Percentiles rank a stretch among this genome's conserved stretches.
Evolutionary conservation across 2,329 filamentous ascomycete genomes (phyloP).

Genomic region (Fusarium papillatum): DNA sequence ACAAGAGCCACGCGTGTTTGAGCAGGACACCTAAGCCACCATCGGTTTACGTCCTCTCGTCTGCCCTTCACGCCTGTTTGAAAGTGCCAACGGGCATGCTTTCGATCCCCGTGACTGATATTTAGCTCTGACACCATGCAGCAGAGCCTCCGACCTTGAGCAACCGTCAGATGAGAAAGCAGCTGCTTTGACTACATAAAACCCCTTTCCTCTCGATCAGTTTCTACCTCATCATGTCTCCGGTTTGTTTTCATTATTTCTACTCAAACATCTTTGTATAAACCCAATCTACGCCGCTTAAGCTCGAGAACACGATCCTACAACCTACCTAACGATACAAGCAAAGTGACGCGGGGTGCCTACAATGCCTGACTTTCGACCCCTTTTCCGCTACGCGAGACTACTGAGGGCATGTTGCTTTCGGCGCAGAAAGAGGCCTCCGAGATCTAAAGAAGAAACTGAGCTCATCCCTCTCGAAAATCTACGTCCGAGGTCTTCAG

Average conservation of each 20-base stretch:
- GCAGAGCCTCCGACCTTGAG: neutral
- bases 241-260: neutral
- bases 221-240: neutral
- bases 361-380: neutral
- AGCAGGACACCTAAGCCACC: neutral
- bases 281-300: neutral
- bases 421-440: neutral
- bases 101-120: neutral
- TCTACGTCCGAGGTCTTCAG: neutral
- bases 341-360: neutral
- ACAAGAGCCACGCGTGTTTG: neutral
- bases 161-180: neutral
- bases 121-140: neutral
- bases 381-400: neutral
- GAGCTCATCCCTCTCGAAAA: accelerated
- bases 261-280: neutral
- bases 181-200: neutral
- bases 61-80: neutral
- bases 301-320: neutral
- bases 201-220: neutral
- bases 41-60: neutral
- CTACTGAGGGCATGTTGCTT: neutral
- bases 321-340: neutral
- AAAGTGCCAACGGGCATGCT: no score
- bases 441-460: neutral